These are phyloP conservation scores for Leccinum obscurum DNA, from an alignment of 768 basidiomycete genomes.

Conservation along the genomic window DNA sequence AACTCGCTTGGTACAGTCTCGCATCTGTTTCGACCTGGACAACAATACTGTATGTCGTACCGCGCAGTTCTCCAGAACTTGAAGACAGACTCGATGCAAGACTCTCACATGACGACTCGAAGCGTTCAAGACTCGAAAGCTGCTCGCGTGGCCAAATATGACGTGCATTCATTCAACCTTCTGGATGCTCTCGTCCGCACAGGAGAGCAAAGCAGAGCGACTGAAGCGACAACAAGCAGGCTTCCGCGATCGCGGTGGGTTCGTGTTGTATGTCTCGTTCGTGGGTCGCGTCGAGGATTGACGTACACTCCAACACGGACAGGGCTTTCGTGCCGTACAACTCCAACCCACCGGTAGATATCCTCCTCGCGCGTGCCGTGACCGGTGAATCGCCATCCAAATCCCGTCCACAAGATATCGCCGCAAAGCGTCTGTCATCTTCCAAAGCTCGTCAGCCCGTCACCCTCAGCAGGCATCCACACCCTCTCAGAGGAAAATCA, in stretches of 20 bases:
- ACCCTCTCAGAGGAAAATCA: neutral
- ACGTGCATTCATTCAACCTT: neutral
- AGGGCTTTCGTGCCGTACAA: slow-evolving; percentile 57
- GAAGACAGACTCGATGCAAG: too few relatives aligned
- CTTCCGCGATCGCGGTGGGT: slow-evolving; percentile 71
- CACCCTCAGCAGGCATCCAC: neutral
- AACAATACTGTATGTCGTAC: too few relatives aligned
- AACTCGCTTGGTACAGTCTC: too few relatives aligned
- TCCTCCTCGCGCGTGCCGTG: slow-evolving; percentile 51
- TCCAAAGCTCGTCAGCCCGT: slow-evolving; percentile 5
- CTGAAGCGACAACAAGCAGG: slow-evolving; percentile 63
- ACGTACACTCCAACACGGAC: neutral
- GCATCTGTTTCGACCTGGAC: too few relatives aligned
- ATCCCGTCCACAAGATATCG: slow-evolving; percentile 3
- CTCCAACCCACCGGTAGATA: slow-evolving; percentile 51
- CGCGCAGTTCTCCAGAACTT: too few relatives aligned
- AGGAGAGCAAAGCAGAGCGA: slow-evolving; percentile 62
- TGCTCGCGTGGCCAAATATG: neutral
- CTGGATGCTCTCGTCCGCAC: slow-evolving; percentile 35
- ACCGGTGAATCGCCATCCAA: slow-evolving; percentile 49
- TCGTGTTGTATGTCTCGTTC: slow-evolving; percentile 23
- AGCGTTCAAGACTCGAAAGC: too few relatives aligned
- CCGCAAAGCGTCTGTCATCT: slow-evolving; percentile 3
- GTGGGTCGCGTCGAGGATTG: neutral
- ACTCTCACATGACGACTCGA: too few relatives aligned